Base-by-base conservation (phyloP, 108 stramenopile genomes). In the Cylindrotheca closterium region DNA sequence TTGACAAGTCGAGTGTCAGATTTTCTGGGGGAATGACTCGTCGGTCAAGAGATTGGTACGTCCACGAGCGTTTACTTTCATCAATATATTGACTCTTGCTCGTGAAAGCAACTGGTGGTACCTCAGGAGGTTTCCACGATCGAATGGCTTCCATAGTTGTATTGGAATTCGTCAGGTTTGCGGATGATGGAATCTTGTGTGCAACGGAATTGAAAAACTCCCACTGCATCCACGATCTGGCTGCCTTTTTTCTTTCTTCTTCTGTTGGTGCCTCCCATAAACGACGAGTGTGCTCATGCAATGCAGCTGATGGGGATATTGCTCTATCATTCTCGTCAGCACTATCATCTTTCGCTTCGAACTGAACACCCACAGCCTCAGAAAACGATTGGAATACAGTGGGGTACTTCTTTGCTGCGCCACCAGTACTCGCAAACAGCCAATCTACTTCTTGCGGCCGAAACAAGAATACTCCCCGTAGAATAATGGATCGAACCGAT, bases 401-500 rank as follows among this genome's bases (percentile, higher is more conserved):
- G 2, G 68, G 30, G 55, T 77, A 65, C 10, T 63, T 12, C 47
- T 71, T 19, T 1, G 60, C 68, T 5, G 57, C 59, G 51, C 66
- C 73, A 15, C 67, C 62, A 30, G 49, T 18, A 12, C 30, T 22
- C 2, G 71, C 72, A 70, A 85, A 87, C 31, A 94, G 65, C 87
- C 89, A 89, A 67, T 94, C 85, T 47, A 96, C 74, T 71, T 96
- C 95, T 0, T 56, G 32, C 2, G 65, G 55, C 26, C 87, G 77
- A 31, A 96, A 78, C 0, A 89, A 52, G 64, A 91, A 96, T 3
- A 94, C 67, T 7, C 95, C 95, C 8, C 95, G 74, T 29, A 96
- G 67, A 0, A 96, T 76, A 64, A 96, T 73, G 15, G 77, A 60
- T 28, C 62, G 24, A 8, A 93, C 74, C 19, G 31, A 18, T 3